Base-by-base conservation (phyloP, 2,329 filamentous ascomycete species). In the Pseudogymnoascus sp. region DNA sequence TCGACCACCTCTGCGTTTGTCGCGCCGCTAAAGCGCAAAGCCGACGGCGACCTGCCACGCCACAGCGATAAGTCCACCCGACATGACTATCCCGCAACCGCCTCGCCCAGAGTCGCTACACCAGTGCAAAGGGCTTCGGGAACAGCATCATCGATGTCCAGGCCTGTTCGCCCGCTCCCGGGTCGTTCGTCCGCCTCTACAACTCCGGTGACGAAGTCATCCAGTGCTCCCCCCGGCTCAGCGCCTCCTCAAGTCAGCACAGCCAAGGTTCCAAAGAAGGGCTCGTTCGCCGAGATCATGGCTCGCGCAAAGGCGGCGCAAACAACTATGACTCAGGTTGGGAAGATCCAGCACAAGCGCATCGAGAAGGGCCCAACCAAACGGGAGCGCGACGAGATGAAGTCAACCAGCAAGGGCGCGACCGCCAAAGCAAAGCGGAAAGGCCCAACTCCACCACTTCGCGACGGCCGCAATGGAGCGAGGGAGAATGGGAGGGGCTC, bases 321-420 rank as follows among this genome's bases (percentile, higher is more conserved):
- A 70, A 79, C 78, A 40, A 78, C 76, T 42, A 82, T 84, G 77
- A 82, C 79, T n/a, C 82, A 82, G 68, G 80, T 88, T 24, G 88
- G 87, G 63, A 86, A 85, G 68, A 90, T 91, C 68, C 88, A 90
- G 72, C 88, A 91, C 74, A 91, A 91, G 72, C 81, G 86, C 19
- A 82, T 86, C 1, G 88, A 89, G 68, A 88, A 86, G 70, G 75
- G 81, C n/a, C 76, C 81, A 6, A 79, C 76, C 65, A 88, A 86
- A 65, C 80, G 82, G 29, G 76, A 79, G 64, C 74, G 70, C 14
- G 69, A 72, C 61, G 71, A 70, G 29, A 64, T 69, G 65, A 71
- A 66, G 64, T 62, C 65, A 7, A 65, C 68, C 61, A 70, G 68
- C 33, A 68, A 68, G 29, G 61, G 38, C 13, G 19, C 35, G 10